Percentiles rank a stretch among this genome's conserved stretches.
These are phyloP conservation scores for Fusarium sp. DNA, from an alignment of 2,329 filamentous ascomycete genomes.

Conservation along the genomic window DNA sequence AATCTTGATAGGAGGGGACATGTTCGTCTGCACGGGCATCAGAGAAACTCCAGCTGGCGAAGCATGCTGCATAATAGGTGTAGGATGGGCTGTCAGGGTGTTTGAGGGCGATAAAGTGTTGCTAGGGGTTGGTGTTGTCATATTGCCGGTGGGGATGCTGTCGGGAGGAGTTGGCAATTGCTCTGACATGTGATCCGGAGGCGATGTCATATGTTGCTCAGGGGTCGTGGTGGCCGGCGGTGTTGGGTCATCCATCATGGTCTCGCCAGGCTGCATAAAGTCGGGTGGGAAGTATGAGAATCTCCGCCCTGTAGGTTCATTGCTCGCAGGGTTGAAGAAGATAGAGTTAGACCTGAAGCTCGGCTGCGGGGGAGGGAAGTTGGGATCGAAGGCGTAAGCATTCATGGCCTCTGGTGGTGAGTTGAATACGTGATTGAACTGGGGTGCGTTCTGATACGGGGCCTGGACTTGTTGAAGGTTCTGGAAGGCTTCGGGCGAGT, in stretches of 20 bases:
- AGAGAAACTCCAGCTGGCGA: slow-evolving; percentile 39
- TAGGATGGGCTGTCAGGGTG: slow-evolving; percentile 45
- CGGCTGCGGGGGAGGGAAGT: slow-evolving; percentile 56
- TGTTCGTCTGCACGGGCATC: slow-evolving; percentile 40
- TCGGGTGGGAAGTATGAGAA: slow-evolving; percentile 74
- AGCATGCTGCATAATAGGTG: slow-evolving; percentile 42
- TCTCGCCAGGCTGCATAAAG: slow-evolving; percentile 47
- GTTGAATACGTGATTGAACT: slow-evolving; percentile 68
- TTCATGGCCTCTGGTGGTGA: slow-evolving; percentile 63
- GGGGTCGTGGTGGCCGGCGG: slow-evolving; percentile 45
- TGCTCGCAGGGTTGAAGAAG: slow-evolving; percentile 66
- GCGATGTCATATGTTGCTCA: slow-evolving; percentile 42
- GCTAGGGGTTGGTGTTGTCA: slow-evolving; percentile 45
- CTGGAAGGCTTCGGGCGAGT: slow-evolving; percentile 45
- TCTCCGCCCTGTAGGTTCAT: slow-evolving; percentile 63
- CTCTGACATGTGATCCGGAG: slow-evolving; percentile 44
- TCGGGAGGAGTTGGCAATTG: slow-evolving; percentile 57
- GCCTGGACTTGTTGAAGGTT: slow-evolving; percentile 48
- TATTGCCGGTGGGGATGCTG: slow-evolving; percentile 46
- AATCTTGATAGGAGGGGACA: slow-evolving; percentile 47
- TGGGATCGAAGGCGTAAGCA: slow-evolving; percentile 54
- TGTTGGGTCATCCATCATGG: slow-evolving; percentile 47
- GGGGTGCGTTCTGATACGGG: slow-evolving; percentile 58
- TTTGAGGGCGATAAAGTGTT: slow-evolving; percentile 51
- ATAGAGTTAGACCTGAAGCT: slow-evolving; percentile 74